These are phyloP conservation scores for Diphasiastrum complanatum DNA, from an alignment of 83 land plant species.

Conservation along the genomic window DNA sequence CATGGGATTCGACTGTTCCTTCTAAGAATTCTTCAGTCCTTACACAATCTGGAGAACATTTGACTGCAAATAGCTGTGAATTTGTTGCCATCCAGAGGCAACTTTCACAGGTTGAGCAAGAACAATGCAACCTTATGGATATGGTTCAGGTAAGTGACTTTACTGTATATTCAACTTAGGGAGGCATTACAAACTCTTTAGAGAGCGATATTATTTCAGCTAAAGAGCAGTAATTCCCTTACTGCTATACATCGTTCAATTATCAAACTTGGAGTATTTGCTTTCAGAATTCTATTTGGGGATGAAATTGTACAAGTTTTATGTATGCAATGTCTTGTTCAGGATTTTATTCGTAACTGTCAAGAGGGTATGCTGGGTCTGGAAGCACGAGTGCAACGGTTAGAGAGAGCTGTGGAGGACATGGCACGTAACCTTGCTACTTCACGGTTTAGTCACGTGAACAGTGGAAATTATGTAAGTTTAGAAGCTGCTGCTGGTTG, in stretches of 20 bases:
- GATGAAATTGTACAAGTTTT: background rate
- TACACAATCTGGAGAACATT: background rate
- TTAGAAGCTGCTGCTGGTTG: no score
- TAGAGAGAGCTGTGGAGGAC: constrained; percentile 9
- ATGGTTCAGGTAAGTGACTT: constrained; percentile 13
- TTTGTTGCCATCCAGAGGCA: constrained; percentile 6
- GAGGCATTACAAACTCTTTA: no score
- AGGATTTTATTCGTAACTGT: constrained; percentile 15
- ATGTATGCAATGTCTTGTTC: background rate
- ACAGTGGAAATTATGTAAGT: background rate
- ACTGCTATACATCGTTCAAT: no score
- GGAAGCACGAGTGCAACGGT: constrained; percentile 5
- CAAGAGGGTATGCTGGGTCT: constrained; percentile 8
- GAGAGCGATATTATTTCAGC: no score
- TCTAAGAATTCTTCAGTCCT: background rate
- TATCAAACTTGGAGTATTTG: background rate
- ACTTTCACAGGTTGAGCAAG: constrained; percentile 6
- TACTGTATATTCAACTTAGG: no score
- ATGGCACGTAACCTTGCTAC: background rate
- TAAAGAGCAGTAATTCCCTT: no score
- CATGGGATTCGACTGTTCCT: background rate
- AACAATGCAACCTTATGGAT: constrained; percentile 6
- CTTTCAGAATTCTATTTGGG: background rate
- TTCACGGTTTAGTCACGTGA: background rate
- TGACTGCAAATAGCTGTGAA: background rate